Base-by-base conservation (phyloP, 2,329 filamentous ascomycete genomes). In the Verticillium tricorpus region DNA sequence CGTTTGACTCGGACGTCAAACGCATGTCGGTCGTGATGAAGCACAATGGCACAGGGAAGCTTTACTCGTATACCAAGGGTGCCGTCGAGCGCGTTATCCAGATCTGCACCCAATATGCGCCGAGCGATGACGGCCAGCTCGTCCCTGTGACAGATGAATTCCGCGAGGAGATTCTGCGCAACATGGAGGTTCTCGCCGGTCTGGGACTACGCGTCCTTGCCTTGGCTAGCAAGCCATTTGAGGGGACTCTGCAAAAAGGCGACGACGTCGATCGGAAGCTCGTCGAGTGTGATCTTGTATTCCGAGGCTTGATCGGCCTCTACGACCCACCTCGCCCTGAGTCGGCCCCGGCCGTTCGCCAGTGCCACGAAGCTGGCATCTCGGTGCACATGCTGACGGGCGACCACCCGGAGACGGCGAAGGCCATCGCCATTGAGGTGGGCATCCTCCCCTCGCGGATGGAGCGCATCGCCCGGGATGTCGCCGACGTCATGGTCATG, bases 1-100 rank as follows among this genome's bases (percentile, higher is more conserved):
- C 88, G 0, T 91, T 91, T 69, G 88, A 90, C 68, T 90, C 87
- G 0, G 85, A 87, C 64, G 83, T 90, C 66, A 91, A 91, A 77
- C 86, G 87, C 64, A 91, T 91, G 89, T 89, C 87, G 0, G 87
- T 90, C 52, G 82, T 90, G 60, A 88, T 87, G 73, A 73, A 76
- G 63, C 67, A 79, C 59, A 77, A 74, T 65, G 71, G 77, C 35
- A 68, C 67, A 4, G 67, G 57, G 15, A 60, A 73, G 31, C 68
- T 69, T 12, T 70, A 64, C 31, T 74, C 71, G 1, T 85, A 84
- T 68, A 85, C 84, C 64, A 87, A 88, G 69, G 86, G 86, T 62
- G 89, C 89, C 2, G 88, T 90, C 4, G 88, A 91, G 71, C 80
- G 87, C 40, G 82, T 91, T 15, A 77, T 91, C 28, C 82, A 83